Percentiles rank a stretch among this genome's conserved stretches.
Conservation (phyloP, 202 grass and related monocot genomes). For the Cymbopogon flexuosus region DNA sequence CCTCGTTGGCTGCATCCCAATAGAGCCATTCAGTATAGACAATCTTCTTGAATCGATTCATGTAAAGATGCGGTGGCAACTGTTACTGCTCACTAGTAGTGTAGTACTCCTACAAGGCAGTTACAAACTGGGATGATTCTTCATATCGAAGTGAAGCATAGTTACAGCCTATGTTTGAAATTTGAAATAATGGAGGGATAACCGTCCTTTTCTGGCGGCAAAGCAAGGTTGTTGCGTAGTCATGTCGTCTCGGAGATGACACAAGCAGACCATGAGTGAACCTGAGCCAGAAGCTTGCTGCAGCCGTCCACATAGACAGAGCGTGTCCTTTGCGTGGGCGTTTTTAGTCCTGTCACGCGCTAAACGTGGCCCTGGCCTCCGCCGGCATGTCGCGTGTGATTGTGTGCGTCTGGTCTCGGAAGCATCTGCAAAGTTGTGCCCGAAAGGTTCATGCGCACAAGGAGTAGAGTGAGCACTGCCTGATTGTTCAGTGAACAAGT, state of each 20-base stretch:
- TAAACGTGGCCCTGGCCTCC: background rate
- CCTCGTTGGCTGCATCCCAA: slow-evolving; percentile 38
- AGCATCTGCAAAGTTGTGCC: background rate
- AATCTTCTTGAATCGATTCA: background rate
- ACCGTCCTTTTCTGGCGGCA: background rate
- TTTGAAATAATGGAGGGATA: background rate
- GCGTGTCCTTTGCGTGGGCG: background rate
- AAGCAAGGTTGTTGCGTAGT: background rate
- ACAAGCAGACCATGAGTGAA: background rate
- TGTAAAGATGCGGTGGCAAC: background rate
- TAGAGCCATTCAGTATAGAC: background rate
- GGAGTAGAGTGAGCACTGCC: no score
- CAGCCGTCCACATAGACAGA: background rate
- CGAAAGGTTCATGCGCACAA: background rate
- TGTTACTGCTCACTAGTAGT: background rate
- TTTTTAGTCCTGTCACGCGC: background rate
- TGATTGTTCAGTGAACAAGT: no score
- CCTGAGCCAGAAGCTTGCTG: background rate
- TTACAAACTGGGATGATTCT: background rate
- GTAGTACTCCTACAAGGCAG: background rate
- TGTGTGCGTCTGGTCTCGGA: background rate
- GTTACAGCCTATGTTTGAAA: background rate
- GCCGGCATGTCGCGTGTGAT: background rate
- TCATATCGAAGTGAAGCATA: background rate
- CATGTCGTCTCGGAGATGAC: background rate